These are phyloP conservation scores for Leptographium flavum DNA, from an alignment of 2,329 filamentous ascomycete species.

Conservation along the genomic window DNA sequence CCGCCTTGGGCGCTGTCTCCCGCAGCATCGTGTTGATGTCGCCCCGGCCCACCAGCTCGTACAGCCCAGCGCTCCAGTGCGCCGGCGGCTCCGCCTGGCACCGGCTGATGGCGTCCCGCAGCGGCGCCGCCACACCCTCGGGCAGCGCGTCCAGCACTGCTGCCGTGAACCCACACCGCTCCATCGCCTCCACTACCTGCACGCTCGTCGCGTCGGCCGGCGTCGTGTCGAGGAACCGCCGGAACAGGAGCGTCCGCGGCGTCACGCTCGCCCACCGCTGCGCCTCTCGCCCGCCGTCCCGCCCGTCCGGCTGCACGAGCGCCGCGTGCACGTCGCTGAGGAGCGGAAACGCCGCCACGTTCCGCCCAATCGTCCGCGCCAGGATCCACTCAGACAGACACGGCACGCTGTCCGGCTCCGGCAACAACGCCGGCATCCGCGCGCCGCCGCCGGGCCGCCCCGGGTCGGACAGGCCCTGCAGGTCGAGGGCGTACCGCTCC, in stretches of 20 bases:
- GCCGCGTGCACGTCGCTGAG: slow-evolving; percentile 30
- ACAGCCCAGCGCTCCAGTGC: slow-evolving; percentile 56
- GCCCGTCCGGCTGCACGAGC: slow-evolving; percentile 20
- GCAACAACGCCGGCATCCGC: slow-evolving; percentile 5
- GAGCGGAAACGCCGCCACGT: slow-evolving; percentile 24
- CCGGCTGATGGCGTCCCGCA: slow-evolving; percentile 72
- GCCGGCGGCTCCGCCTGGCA: slow-evolving; percentile 74
- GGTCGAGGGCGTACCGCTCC: slow-evolving; percentile 34
- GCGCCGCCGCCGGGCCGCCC: slow-evolving; percentile 22
- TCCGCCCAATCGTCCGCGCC: slow-evolving; percentile 25
- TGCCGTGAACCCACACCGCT: slow-evolving; percentile 50
- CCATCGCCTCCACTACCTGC: slow-evolving; percentile 61
- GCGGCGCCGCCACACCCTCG: slow-evolving; percentile 63
- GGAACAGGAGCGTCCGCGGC: slow-evolving; percentile 57
- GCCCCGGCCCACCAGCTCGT: slow-evolving; percentile 65
- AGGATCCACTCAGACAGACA: slow-evolving; percentile 40
- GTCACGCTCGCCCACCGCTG: slow-evolving; percentile 33
- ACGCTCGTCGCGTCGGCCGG: slow-evolving; percentile 34
- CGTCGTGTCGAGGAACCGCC: slow-evolving; percentile 49
- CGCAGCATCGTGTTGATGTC: slow-evolving; percentile 60
- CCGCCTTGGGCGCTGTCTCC: slow-evolving; percentile 23
- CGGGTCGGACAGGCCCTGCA: slow-evolving; percentile 29
- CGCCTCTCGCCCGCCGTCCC: slow-evolving; percentile 20
- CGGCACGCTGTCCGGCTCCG: slow-evolving; percentile 18
- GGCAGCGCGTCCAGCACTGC: slow-evolving; percentile 69